These are phyloP conservation scores for Rosa persica DNA, from an alignment of 306 rosid genomes.

Conservation along the genomic window DNA sequence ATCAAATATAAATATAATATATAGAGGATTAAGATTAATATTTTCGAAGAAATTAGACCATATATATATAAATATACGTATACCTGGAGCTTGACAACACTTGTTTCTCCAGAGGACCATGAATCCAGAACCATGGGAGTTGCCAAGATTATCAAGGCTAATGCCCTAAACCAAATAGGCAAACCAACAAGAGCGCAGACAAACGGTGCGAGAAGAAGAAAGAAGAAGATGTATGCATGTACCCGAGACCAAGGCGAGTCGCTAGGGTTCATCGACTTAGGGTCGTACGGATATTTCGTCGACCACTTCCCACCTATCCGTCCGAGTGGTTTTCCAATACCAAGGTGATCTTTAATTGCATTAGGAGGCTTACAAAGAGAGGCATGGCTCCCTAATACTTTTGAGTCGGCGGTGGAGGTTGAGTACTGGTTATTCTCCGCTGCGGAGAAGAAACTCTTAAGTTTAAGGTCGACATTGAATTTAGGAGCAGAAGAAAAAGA, in stretches of 20 bases:
- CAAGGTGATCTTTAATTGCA: background rate
- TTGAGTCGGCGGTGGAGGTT: background rate
- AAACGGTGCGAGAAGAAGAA: no score
- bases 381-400: background rate
- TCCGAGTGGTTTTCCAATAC: background rate
- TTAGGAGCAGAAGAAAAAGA: background rate
- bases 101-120: background rate
- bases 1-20: background rate
- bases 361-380: background rate
- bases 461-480: background rate
- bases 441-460: background rate
- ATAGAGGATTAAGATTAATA: no score
- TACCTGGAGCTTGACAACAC: background rate
- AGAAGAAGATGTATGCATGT: fast-evolving
- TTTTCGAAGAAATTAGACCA: no score
- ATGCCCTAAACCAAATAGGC: background rate
- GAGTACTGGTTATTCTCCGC: background rate
- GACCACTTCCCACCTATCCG: background rate
- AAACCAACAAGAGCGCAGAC: no score
- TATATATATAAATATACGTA: no score
- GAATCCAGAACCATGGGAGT: background rate
- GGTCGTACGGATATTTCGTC: background rate
- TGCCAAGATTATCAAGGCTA: background rate
- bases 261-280: background rate
- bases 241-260: background rate